These are phyloP conservation scores for Chamaecyparis obtusa DNA, from an alignment of 75 land plant species.

Conservation along the genomic window DNA sequence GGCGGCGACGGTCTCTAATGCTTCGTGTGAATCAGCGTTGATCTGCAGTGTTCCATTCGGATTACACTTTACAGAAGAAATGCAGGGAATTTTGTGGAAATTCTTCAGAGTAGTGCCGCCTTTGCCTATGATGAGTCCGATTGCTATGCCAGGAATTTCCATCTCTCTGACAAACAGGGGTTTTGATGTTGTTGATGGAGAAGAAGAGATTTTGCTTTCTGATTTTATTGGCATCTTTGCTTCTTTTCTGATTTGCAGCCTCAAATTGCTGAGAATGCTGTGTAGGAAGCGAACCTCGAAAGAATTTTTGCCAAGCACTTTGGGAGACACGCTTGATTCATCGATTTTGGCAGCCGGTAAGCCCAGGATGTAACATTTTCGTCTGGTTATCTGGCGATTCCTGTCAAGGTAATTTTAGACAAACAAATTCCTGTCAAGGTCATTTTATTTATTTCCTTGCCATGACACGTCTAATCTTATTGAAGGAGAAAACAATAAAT, in stretches of 20 bases:
- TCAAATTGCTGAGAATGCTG: too few species aligned
- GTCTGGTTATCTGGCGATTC: too few species aligned
- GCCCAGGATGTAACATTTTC: too few species aligned
- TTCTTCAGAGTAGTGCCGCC: background rate
- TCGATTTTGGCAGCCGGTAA: too few species aligned
- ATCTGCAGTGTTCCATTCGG: background rate
- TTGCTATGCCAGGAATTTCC: background rate
- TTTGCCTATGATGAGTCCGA: slow-evolving; percentile 1
- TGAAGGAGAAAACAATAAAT: too few species aligned
- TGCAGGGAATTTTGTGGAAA: background rate
- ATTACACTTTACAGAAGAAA: background rate
- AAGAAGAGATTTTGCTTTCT: background rate
- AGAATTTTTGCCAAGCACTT: too few species aligned
- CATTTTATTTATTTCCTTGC: too few species aligned
- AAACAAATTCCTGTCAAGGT: too few species aligned
- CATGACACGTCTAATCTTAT: too few species aligned
- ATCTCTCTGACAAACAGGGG: background rate
- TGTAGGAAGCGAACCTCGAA: too few species aligned
- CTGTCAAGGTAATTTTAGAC: too few species aligned
- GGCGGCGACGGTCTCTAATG: background rate
- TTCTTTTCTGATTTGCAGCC: background rate
- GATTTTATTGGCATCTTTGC: background rate
- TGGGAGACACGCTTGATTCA: too few species aligned
- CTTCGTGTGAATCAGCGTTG: background rate
- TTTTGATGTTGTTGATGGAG: background rate